A percentile compares a stretch with the other conserved stretches of the same genome.
phyloP scores from a whole-genome alignment of 2,329 filamentous ascomycete genomes.

The Colletotrichum sp. region DNA sequence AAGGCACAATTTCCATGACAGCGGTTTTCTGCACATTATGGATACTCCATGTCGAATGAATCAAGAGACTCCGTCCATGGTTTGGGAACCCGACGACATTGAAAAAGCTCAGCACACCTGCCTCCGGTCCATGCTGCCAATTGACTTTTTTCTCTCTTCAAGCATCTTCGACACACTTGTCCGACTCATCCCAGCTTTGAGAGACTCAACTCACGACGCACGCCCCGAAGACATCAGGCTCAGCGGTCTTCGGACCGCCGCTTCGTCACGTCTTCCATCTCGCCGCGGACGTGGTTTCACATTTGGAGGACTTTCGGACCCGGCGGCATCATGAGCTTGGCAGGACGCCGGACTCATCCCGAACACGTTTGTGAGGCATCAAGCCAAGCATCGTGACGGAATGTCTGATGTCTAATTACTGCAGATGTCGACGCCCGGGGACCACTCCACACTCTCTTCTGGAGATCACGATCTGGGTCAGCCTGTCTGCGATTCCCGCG shows the following conservation, averaged over 20 bases:
- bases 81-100: not conserved
- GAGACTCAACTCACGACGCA: not conserved
- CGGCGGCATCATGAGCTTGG: slow-evolving; percentile 10
- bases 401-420: slow-evolving; percentile 8
- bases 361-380: not conserved
- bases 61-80: not conserved
- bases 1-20: not conserved
- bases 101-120: not conserved
- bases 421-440: not conserved
- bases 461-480: slow-evolving; percentile 4
- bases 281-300: slow-evolving; percentile 6
- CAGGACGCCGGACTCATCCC: not conserved
- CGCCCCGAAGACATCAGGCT: not conserved
- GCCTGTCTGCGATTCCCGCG: not conserved
- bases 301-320: not conserved
- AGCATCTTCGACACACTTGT: not conserved
- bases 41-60: not conserved
- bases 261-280: not conserved
- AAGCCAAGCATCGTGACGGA: slow-evolving; percentile 16
- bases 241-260: not conserved
- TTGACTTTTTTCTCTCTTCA: not conserved
- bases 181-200: not conserved
- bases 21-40: not conserved
- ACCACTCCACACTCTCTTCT: not conserved
- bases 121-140: not conserved